Evolutionary conservation across 768 basidiomycete species (phyloP), one percentile per base, ranked within the genome.

Genomic region (Vararia minispora): DNA sequence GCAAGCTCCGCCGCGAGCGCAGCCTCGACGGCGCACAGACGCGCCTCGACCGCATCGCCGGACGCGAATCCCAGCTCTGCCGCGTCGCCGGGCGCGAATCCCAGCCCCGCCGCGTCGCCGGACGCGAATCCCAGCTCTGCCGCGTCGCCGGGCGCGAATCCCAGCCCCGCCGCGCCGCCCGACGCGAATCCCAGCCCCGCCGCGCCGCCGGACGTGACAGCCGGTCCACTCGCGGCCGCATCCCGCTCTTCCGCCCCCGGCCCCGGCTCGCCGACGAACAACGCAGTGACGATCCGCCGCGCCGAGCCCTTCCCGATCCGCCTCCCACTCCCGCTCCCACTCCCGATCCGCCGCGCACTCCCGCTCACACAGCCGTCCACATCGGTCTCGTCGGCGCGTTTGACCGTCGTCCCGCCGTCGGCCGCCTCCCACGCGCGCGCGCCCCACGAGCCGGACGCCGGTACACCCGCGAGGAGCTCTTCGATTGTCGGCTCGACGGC

Each of bases 381-480:
- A 20, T 37, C 49, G 35, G 40, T 32, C 12, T 44, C 46, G 10
- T 45, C 43, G 22, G 57, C 24, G 22, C 50, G 54, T 44, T 59
- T 62, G 21, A 61, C 52, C n/a, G 62, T 63, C 8, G 47, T 48
- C 1, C 59, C 58, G 16, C 49, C n/a, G 39, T 59, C 54, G 30
- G 56, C 45, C 21, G 57, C 58, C 46, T 63, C 61, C 61, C 61
- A 63, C 3, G 61, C 61, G 6, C 56, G 47, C 9, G 58, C 61
- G 25, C 61, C 62, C 55, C 56, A 58, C 14, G 52, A 48, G 13
- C 48, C 43, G 5, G 41, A 42, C 33, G 24, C 41, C 4, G 40
- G 44, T n/a, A 21, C 33, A 5, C 45, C 23, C 6, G 49, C 56
- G 3, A 60, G 55, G 7, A 60, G 50, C 16, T 49, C 53, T 33